phyloP scores from a whole-genome alignment of 2,329 filamentous ascomycete species.

The Lecanicillium sp. region DNA sequence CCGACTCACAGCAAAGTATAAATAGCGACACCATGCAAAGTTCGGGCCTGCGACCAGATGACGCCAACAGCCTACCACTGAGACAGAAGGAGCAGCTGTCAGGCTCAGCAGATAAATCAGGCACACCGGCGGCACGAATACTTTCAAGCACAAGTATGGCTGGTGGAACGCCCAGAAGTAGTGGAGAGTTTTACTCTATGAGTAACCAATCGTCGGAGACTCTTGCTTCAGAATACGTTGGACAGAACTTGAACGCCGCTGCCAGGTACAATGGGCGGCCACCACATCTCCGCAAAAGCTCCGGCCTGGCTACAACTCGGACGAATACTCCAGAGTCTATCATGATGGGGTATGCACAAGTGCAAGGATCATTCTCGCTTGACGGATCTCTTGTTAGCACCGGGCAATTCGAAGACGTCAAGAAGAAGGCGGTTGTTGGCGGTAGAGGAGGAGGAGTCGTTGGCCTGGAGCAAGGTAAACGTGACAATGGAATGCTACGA shows the following conservation, averaged over 20 bases:
- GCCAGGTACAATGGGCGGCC: slow-evolving; percentile 27
- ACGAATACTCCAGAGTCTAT: slow-evolving; percentile 61
- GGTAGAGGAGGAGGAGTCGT: slow-evolving; percentile 82
- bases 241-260: slow-evolving; percentile 30
- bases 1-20: slow-evolving; percentile 22
- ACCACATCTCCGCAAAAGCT: slow-evolving; percentile 37
- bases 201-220: slow-evolving; percentile 96
- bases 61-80: slow-evolving; percentile 26
- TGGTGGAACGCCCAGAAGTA: slow-evolving; percentile 76
- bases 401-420: slow-evolving; percentile 87
- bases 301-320: slow-evolving; percentile 33
- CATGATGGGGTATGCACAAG: slow-evolving; percentile 97
- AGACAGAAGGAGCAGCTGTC: slow-evolving; percentile 37
- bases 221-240: slow-evolving; percentile 70
- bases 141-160: slow-evolving; percentile 68
- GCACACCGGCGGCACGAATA: slow-evolving; percentile 55
- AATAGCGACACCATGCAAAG: slow-evolving; percentile 24
- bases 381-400: slow-evolving; percentile 89
- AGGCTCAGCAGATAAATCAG: slow-evolving; percentile 45
- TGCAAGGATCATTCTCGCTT: slow-evolving; percentile 83
- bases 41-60: slow-evolving; percentile 25
- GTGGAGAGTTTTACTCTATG: slow-evolving; percentile 87
- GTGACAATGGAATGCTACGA: slow-evolving; percentile 71
- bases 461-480: slow-evolving; percentile 65
- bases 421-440: slow-evolving; percentile 83